phyloP scores from a whole-genome alignment of 2,329 filamentous ascomycete genomes.

The Neurospora crassa region DNA sequence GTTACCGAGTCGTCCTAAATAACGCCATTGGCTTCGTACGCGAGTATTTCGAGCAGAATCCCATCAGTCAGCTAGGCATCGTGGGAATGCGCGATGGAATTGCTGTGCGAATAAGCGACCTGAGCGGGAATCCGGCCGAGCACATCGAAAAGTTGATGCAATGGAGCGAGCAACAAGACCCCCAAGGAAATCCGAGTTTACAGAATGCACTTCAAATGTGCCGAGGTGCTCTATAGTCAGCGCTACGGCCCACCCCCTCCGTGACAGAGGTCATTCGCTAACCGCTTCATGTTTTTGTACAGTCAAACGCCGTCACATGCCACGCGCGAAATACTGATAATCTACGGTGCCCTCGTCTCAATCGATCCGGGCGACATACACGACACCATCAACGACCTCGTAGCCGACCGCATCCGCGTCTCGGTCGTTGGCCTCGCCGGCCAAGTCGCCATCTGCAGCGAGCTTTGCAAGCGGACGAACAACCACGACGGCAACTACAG shows the following conservation, averaged over 20 bases:
- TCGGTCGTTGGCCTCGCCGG: conserved; percentile 85
- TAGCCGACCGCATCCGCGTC: conserved; percentile 76
- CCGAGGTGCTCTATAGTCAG: conserved; percentile 75
- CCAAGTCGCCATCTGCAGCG: conserved; percentile 83
- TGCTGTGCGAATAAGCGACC: conserved; percentile 74
- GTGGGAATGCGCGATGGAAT: conserved; percentile 90
- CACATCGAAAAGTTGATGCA: conserved; percentile 69
- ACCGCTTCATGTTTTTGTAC: conserved; percentile 4
- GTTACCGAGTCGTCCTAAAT: conserved; percentile 71
- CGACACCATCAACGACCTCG: conserved; percentile 70
- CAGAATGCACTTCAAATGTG: conserved; percentile 97
- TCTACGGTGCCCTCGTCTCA: conserved; percentile 84
- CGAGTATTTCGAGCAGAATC: conserved; percentile 97
- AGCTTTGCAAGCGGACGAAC: conserved; percentile 83
- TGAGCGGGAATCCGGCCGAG: conserved; percentile 83
- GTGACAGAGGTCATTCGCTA: conserved; percentile 3
- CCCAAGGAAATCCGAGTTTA: conserved; percentile 67
- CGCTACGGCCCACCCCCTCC: conserved; percentile 2
- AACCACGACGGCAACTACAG: conserved; percentile 66
- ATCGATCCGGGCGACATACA: conserved; percentile 94
- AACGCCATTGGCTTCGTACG: conserved; percentile 82
- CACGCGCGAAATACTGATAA: conserved; percentile 82
- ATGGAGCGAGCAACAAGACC: conserved; percentile 54
- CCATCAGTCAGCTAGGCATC: conserved; percentile 89
- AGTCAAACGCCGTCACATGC: conserved; percentile 88